phyloP scores from a whole-genome alignment of 177 flowering plant species.

The Tripterygium wilfordii region DNA sequence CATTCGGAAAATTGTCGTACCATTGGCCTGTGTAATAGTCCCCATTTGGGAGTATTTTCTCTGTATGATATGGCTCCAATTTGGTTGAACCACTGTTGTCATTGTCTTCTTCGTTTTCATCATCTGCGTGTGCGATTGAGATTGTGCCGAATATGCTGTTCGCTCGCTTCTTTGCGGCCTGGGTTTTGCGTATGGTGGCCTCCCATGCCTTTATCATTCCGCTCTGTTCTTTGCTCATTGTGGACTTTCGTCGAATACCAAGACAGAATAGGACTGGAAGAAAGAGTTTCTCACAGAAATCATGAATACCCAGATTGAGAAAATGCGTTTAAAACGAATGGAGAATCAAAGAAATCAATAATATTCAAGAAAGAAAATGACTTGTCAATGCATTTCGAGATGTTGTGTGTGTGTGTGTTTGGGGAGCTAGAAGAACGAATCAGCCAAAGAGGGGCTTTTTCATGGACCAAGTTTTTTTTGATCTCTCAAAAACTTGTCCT shows the following conservation, averaged over 20 bases:
- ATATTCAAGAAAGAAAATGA: too few relatives aligned
- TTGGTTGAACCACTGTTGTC: neutral
- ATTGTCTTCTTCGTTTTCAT: slow-evolving; percentile 28
- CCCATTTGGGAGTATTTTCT: slow-evolving; percentile 56
- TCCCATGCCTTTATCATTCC: slow-evolving; percentile 68
- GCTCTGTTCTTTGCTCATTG: slow-evolving; percentile 49
- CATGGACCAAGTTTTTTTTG: too few relatives aligned
- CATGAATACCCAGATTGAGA: slow-evolving; percentile 7
- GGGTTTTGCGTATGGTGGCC: slow-evolving; percentile 62
- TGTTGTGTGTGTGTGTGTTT: too few relatives aligned
- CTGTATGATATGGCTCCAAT: slow-evolving; percentile 20
- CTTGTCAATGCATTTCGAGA: too few relatives aligned
- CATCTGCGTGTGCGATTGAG: slow-evolving; percentile 52
- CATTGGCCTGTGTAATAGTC: slow-evolving; percentile 79
- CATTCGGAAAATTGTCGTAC: slow-evolving; percentile 61
- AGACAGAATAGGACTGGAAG: neutral
- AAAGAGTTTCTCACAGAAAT: neutral
- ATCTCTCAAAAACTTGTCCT: neutral
- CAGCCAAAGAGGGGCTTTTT: slow-evolving; percentile 9
- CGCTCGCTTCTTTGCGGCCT: slow-evolving; percentile 65
- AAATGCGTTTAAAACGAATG: too few relatives aligned
- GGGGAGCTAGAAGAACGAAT: slow-evolving; percentile 11
- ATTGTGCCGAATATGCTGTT: slow-evolving; percentile 52
- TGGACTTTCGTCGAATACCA: neutral
- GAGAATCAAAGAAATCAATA: too few relatives aligned